Percentiles rank a stretch among this genome's conserved stretches.
These are phyloP conservation scores for Chalaropsis thielavioides DNA, from an alignment of 2,329 filamentous ascomycete species.

Conservation along the genomic window DNA sequence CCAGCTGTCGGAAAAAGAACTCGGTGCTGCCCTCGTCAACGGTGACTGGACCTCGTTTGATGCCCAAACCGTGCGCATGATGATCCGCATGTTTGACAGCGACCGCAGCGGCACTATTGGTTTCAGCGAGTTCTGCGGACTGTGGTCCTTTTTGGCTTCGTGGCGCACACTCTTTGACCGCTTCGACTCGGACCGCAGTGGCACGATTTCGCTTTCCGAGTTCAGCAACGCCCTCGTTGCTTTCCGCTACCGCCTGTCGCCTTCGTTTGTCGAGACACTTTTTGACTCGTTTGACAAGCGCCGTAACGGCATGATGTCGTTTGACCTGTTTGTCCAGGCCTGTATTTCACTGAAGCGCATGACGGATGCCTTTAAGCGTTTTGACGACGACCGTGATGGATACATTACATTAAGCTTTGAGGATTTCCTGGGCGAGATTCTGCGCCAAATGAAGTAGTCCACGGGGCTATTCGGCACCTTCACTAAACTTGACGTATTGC, in stretches of 20 bases:
- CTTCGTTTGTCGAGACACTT: conserved; percentile 67
- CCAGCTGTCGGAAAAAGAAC: conserved; percentile 70
- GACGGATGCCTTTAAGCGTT: conserved; percentile 99
- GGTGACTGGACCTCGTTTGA: conserved; percentile 94
- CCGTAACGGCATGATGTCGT: conserved; percentile 59
- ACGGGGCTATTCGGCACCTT: not conserved
- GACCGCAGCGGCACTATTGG: conserved; percentile 79
- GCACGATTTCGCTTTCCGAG: conserved; percentile 73
- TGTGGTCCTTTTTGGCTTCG: conserved; percentile 90
- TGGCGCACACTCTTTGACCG: conserved; percentile 93
- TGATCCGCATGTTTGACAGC: conserved; percentile 99
- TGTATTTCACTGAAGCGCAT: conserved; percentile 95
- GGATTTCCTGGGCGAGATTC: conserved; percentile 58
- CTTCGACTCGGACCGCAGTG: conserved; percentile 76
- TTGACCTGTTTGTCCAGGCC: conserved; percentile 93
- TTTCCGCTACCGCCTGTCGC: conserved; percentile 83
- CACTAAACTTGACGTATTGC: not conserved
- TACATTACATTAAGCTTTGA: conserved; percentile 76
- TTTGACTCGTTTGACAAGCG: conserved; percentile 83
- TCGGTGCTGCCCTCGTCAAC: conserved; percentile 83
- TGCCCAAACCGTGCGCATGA: conserved; percentile 87
- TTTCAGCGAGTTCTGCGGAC: conserved; percentile 88
- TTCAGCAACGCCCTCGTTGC: conserved; percentile 82
- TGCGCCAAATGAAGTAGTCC: conserved; percentile 42
- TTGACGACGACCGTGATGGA: conserved; percentile 90